phyloP scores from a whole-genome alignment of 768 basidiomycete genomes.

The Kwoniella europaea region DNA sequence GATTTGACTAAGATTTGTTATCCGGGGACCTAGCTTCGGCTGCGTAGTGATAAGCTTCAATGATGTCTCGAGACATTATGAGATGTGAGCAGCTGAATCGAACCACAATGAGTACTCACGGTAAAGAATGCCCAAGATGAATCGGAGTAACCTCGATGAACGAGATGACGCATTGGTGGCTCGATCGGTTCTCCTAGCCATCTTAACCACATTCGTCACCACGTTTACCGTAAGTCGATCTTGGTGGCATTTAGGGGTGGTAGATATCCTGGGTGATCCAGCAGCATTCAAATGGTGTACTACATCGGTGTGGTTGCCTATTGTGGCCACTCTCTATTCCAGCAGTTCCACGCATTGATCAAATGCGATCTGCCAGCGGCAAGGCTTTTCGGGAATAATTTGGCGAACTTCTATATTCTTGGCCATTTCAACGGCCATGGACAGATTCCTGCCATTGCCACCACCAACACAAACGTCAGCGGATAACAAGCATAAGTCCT shows the following conservation, averaged over 20 bases:
- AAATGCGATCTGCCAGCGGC: no score
- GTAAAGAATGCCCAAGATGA: not conserved
- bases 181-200: not conserved
- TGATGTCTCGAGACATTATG: not conserved
- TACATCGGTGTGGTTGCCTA: no score
- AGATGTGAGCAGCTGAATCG: not conserved
- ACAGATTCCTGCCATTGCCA: not conserved
- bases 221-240: not conserved
- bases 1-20: not conserved
- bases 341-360: no score
- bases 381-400: no score
- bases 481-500: not conserved
- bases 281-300: no score
- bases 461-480: not conserved
- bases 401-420: no score
- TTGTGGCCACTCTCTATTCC: no score
- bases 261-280: not conserved
- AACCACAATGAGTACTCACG: not conserved
- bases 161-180: not conserved
- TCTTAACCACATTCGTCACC: not conserved
- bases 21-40: not conserved
- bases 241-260: not conserved
- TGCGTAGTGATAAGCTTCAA: not conserved
- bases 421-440: not conserved
- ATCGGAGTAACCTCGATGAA: not conserved